A percentile compares a stretch with the other conserved stretches of the same genome.
Evolutionary conservation across 2,329 filamentous ascomycete genomes (phyloP).

Genomic region (Pyrenophora seminiperda): DNA sequence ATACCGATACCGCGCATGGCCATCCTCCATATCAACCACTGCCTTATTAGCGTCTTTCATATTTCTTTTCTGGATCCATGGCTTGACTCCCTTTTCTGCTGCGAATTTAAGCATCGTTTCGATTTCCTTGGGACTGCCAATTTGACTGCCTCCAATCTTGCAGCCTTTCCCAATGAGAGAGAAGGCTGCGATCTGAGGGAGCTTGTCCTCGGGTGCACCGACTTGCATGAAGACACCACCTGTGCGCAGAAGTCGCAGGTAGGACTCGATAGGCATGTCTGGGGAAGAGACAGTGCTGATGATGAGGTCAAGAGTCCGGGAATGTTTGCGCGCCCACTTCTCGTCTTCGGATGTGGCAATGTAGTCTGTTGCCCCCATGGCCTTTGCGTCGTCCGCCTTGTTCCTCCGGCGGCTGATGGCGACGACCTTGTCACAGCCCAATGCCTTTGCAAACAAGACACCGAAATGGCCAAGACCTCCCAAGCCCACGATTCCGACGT

Average conservation of each 20-base stretch:
- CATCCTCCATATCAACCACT: slow-evolving; percentile 62
- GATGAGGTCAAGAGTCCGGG: slow-evolving; percentile 64
- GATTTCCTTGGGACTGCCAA: slow-evolving; percentile 64
- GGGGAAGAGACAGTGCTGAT: slow-evolving; percentile 62
- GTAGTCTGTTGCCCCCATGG: slow-evolving; percentile 69
- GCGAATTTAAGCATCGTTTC: slow-evolving; percentile 66
- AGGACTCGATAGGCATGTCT: slow-evolving; percentile 67
- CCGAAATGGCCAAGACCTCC: slow-evolving; percentile 77
- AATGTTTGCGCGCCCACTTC: slow-evolving; percentile 65
- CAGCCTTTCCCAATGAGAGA: slow-evolving; percentile 63
- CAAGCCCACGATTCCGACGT: slow-evolving; percentile 72
- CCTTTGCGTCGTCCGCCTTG: slow-evolving; percentile 65
- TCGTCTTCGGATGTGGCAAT: slow-evolving; percentile 52
- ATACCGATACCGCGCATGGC: slow-evolving; percentile 57
- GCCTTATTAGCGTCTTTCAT: slow-evolving; percentile 62
- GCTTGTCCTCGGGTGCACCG: slow-evolving; percentile 66
- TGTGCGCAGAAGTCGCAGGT: slow-evolving; percentile 64
- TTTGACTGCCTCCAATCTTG: slow-evolving; percentile 52
- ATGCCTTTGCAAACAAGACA: slow-evolving; percentile 70
- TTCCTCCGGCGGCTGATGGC: slow-evolving; percentile 65
- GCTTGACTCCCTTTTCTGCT: slow-evolving; percentile 62
- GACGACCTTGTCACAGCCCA: slow-evolving; percentile 70
- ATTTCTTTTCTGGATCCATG: slow-evolving; percentile 66
- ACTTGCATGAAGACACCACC: slow-evolving; percentile 70
- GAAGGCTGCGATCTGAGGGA: slow-evolving; percentile 62